phyloP scores from a whole-genome alignment of 805 yeast species.

The Myxozyma nipponensis region DNA sequence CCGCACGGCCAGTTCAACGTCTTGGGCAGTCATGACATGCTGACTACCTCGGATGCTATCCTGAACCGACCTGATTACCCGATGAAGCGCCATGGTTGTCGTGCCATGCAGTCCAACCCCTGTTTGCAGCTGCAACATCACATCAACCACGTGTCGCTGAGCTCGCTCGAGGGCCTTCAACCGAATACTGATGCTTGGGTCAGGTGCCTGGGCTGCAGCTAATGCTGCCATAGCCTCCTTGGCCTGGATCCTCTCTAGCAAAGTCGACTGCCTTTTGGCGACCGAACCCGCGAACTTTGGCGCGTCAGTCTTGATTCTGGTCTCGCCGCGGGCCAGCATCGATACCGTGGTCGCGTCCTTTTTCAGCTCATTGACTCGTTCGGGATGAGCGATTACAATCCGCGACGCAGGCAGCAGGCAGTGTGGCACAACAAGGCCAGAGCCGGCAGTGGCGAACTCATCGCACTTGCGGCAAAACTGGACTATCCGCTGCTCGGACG shows the following conservation, averaged over 20 bases:
- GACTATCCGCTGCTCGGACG: not conserved
- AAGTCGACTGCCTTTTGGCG: not conserved
- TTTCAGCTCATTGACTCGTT: not conserved
- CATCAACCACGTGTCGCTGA: not conserved
- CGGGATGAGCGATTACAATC: not conserved
- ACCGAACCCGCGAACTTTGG: not conserved
- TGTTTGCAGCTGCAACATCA: not conserved
- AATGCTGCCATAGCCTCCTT: not conserved
- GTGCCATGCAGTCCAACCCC: not conserved
- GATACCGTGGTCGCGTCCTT: not conserved
- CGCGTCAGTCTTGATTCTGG: not conserved
- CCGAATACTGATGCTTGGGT: not conserved
- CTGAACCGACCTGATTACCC: not conserved
- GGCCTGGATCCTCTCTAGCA: not conserved
- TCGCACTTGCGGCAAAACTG: not conserved
- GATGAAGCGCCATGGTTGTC: not conserved
- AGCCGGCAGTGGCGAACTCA: not conserved
- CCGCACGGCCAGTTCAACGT: not conserved
- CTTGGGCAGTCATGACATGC: not conserved
- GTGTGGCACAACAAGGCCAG: not conserved
- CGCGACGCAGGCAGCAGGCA: not conserved
- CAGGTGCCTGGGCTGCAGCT: not conserved
- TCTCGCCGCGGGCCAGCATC: not conserved
- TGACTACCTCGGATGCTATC: not conserved
- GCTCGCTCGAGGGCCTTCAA: not conserved